These are phyloP conservation scores for Trichoderma polysporum DNA, from an alignment of 2,329 filamentous ascomycete species.

Conservation along the genomic window DNA sequence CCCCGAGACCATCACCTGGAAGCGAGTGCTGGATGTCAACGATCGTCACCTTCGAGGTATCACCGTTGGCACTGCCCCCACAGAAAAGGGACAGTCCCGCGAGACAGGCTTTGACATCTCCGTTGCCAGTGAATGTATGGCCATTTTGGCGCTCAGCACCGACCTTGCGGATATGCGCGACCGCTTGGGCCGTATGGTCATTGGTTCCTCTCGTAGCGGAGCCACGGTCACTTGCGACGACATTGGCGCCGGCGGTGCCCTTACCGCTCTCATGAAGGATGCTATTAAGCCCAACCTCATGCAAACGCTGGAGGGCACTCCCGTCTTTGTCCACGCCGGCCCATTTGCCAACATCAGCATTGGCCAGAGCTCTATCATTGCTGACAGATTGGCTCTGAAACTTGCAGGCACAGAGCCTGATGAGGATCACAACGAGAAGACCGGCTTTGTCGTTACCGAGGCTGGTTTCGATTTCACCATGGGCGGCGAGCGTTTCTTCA, in stretches of 20 bases:
- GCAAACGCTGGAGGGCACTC: conserved; percentile 96
- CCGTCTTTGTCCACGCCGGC: conserved; percentile 95
- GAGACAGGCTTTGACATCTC: conserved; percentile 97
- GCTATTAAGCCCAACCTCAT: conserved; percentile 99
- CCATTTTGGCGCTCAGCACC: conserved; percentile 91
- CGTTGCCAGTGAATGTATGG: conserved; percentile 97
- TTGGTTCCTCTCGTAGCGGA: conserved; percentile 79
- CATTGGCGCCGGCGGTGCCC: conserved; percentile 84
- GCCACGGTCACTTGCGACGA: conserved; percentile 96
- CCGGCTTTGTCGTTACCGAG: conserved; percentile 93
- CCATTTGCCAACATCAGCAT: conserved; percentile 99
- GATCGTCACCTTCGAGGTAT: conserved; percentile 89
- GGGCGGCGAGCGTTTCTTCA: conserved; percentile 99
- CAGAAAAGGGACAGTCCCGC: conserved; percentile 84
- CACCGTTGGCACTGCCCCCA: conserved; percentile 82
- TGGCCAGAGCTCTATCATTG: conserved; percentile 90
- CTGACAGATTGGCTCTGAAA: conserved; percentile 94
- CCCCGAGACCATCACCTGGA: conserved; percentile 95
- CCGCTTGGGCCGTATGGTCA: conserved; percentile 91
- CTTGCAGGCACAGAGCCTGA: conserved; percentile 91
- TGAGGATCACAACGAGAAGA: conserved; percentile 77
- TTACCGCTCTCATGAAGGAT: conserved; percentile 95
- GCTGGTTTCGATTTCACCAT: conserved; percentile 99
- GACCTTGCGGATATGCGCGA: conserved; percentile 86
- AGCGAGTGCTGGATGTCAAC: conserved; percentile 93